These are phyloP conservation scores for Poa annua DNA, from an alignment of 176 grass and related monocot species.

Conservation along the genomic window DNA sequence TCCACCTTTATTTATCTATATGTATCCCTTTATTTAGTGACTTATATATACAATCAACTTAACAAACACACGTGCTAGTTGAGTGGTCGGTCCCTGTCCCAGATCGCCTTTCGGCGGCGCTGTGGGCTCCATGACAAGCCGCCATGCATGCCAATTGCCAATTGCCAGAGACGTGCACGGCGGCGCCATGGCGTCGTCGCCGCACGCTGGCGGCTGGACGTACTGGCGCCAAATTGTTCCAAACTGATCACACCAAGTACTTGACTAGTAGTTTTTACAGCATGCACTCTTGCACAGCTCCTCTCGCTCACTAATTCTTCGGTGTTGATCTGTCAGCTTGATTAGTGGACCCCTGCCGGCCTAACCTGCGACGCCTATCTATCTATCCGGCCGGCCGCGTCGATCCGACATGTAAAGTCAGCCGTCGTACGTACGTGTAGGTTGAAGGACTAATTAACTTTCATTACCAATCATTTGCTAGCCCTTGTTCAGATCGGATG, in stretches of 20 bases:
- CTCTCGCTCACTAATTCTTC: neutral
- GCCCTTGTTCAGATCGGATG: neutral
- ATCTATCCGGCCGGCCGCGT: neutral
- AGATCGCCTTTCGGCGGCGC: constrained; percentile 34
- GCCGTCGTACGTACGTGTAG: constrained; percentile 26
- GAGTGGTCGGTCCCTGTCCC: neutral
- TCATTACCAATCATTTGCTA: neutral
- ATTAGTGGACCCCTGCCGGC: neutral
- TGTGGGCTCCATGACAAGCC: neutral
- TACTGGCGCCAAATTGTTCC: no score
- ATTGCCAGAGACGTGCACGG: constrained; percentile 32
- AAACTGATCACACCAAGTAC: no score
- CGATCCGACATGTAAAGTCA: constrained; percentile 53
- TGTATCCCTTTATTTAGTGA: no score
- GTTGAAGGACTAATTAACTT: neutral
- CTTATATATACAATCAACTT: neutral
- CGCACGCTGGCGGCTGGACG: neutral
- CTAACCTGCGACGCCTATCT: constrained; percentile 42
- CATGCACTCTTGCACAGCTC: neutral
- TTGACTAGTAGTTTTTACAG: no score
- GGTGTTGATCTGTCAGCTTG: constrained; percentile 37
- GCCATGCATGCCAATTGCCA: neutral
- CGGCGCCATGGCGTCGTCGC: neutral
- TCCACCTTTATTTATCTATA: no score
- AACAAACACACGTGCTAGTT: neutral